Evolutionary conservation across 139 green algal genomes (phyloP), one percentile per base, ranked within the genome.

Genomic region (Chlamydomonas applanata): DNA sequence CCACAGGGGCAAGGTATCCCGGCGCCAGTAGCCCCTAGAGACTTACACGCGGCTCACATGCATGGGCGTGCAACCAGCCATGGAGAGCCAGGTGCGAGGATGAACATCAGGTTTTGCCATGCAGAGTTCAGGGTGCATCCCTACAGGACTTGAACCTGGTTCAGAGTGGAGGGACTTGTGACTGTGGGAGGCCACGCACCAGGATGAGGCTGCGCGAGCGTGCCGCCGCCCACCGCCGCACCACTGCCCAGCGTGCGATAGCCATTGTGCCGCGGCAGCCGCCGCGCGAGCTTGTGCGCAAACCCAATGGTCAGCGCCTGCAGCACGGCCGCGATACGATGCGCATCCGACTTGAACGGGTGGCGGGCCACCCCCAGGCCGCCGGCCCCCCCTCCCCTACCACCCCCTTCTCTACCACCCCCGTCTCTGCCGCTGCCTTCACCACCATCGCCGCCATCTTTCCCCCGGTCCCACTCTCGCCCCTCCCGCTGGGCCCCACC

Each of bases 211-310:
- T 97, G 89, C 35, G 84, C 82, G 63, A 93, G 83, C 65, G 80
- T 72, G 29, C 81, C 71, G 27, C 67, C 67, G 2, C 67, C 67
- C 4, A 73, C 46, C 44, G 14, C 7, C 2, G 59, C 36, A 0
- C 45, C 69, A 5, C 66, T 78, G 57, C 77, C 83, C 22, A 97
- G 72, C 0, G 94, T 98, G 24, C 87, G 81, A 82, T 97, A 98
- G 35, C 94, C 94, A 45, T 98, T 98, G 82, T 97, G 91, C 40
- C 83, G 73, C 11, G 83, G 73, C 82, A 97, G 88, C 45, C 94
- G 85, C 13, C 89, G 84, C 0, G 94, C 94, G 20, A 98, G 79
- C 78, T 83, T 88, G 80, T 93, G 94, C 0, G 89, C 92, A 84
- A 94, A 97, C 3, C 94, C 94, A 20, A 92, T 70, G 14, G 87